These are phyloP conservation scores for Geosmithia morbida DNA, from an alignment of 2,329 filamentous ascomycete species.

Conservation along the genomic window DNA sequence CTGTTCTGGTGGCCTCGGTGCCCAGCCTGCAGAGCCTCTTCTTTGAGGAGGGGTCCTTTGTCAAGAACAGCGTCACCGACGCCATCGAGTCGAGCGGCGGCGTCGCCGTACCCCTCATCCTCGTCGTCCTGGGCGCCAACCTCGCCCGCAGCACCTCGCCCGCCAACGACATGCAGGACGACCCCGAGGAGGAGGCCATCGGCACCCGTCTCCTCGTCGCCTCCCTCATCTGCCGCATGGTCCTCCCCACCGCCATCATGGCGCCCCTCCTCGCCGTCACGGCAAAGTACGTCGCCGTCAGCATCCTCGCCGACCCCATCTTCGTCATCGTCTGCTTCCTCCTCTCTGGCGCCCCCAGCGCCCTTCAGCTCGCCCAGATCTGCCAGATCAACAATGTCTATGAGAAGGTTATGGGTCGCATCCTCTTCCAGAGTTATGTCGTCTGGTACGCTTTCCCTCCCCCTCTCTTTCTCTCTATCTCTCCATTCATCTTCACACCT, in stretches of 20 bases:
- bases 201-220: conserved; percentile 72
- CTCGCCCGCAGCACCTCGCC: conserved; percentile 82
- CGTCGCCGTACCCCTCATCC: conserved; percentile 86
- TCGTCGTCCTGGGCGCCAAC: conserved; percentile 91
- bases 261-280: conserved; percentile 73
- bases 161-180: conserved; percentile 42
- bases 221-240: conserved; percentile 76
- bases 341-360: conserved; percentile 83
- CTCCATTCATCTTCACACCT: background rate
- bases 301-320: conserved; percentile 93
- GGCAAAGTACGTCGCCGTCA: conserved; percentile 83
- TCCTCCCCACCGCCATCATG: conserved; percentile 85
- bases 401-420: conserved; percentile 67
- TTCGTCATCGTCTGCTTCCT: conserved; percentile 97
- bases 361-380: conserved; percentile 90
- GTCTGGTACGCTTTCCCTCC: conserved; percentile 54
- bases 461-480: conserved; percentile 2
- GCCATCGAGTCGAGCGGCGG: conserved; percentile 75
- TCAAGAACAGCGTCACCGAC: conserved; percentile 84
- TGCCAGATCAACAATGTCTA: conserved; percentile 97
- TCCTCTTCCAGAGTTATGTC: conserved; percentile 47
- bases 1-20: conserved; percentile 76
- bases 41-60: conserved; percentile 77
- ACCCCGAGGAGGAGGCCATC: conserved; percentile 55
- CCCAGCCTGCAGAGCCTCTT: conserved; percentile 72